Percentiles rank a stretch among this genome's conserved stretches.
Evolutionary conservation across 805 yeast genomes (phyloP).

Genomic region (Ogataea paraovalis): DNA sequence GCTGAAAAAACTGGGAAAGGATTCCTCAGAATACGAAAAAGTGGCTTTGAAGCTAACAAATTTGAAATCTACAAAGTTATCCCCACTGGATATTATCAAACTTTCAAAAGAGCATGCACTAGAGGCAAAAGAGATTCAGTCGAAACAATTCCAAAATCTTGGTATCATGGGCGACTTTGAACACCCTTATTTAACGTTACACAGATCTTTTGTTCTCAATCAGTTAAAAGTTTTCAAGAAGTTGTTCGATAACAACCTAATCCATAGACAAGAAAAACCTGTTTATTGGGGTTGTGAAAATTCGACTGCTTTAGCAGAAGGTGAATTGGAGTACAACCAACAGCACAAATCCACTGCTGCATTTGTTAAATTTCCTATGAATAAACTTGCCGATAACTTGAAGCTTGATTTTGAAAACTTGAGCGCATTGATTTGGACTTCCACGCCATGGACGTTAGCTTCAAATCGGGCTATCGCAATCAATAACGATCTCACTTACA

Average conservation of each 20-base stretch:
- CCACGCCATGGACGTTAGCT: conserved; percentile 96
- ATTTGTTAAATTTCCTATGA: conserved; percentile 62
- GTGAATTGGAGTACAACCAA: conserved; percentile 85
- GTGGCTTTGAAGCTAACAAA: conserved; percentile 8
- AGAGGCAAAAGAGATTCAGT: conserved; percentile 62
- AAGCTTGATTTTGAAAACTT: conserved; percentile 14
- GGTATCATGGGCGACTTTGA: conserved; percentile 85
- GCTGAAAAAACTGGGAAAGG: conserved; percentile 17
- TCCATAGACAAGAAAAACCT: conserved; percentile 85
- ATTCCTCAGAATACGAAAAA: conserved; percentile 7
- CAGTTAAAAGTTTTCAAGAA: conserved; percentile 69
- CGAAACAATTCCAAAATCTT: conserved; percentile 56
- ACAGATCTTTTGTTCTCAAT: conserved; percentile 63
- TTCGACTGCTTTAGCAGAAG: conserved; percentile 91
- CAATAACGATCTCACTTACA: conserved; percentile 55
- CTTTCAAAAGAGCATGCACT: conserved; percentile 67
- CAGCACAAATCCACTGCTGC: conserved; percentile 66
- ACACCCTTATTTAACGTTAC: conserved; percentile 68
- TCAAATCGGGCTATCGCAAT: conserved; percentile 82
- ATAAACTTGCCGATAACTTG: conserved; percentile 19
- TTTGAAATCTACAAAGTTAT: conserved; percentile 23
- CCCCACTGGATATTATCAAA: conserved; percentile 55
- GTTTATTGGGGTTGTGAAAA: conserved; percentile 98
- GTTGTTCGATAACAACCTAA: conserved; percentile 60
- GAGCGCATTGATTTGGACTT: conserved; percentile 79